Evolutionary conservation across 148 eudicot species (phyloP), one percentile per base, ranked within the genome.

Genomic region (Rhododendron simsii): DNA sequence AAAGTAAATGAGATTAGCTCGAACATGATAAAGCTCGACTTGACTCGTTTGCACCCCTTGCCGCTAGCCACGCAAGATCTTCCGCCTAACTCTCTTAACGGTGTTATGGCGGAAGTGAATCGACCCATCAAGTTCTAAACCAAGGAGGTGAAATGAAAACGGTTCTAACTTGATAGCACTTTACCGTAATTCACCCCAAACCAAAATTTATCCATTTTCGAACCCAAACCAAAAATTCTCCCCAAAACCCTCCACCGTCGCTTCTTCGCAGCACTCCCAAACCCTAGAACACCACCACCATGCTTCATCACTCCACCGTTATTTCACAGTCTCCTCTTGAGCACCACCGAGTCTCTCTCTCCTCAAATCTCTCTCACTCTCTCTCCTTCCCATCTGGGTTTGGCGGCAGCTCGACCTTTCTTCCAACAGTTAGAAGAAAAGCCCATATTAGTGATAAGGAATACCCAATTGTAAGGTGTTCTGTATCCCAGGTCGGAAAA

Each of bases 231-330:
- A n/a, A 63, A 26, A 65, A 61, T 7, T 2, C 33, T 18, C 77
- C 77, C 7, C 41, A 33, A 33, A 33, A 74, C 76, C 39, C 76
- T 69, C 37, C 18, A 69, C 76, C 4, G 76, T 12, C 37, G 5
- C 41, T 35, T 6, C 18, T 30, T 33, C 39, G 13, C 76, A 6
- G 78, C 45, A 30, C 81, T 73, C 80, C 85, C 71, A 89, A 91
- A 87, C 85, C 91, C 90, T 86, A 61, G 82, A 69, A 14, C 26
- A 15, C n/a, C 74, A 88, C 73, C 74, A 86, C 73, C n/a, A 94
- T 95, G 96, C 86, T 91, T 7, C 94, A 93, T 21, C 95, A 93
- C 81, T 87, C 93, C 47, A 86, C 92, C 50, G 80, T 91, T 69
- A 80, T 89, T 53, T 76, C 91, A 51, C 86, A 90, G 15, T 85